phyloP scores from a whole-genome alignment of 768 basidiomycete species.

The Suillus americanus region DNA sequence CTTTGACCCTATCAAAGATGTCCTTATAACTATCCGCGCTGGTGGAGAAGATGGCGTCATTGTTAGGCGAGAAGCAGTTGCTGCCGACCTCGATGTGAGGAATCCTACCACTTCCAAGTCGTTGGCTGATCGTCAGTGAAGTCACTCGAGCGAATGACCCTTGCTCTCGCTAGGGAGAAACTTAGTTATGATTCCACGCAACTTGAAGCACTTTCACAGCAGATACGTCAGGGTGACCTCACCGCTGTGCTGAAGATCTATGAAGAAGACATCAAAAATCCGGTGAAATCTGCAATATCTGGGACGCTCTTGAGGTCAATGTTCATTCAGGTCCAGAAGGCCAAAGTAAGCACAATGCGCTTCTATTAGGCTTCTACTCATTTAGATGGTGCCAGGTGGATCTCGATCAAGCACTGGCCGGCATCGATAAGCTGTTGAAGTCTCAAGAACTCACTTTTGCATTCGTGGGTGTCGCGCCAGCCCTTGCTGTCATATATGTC shows the following conservation, averaged over 20 bases:
- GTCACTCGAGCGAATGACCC: conserved; percentile 92
- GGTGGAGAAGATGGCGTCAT: conserved; percentile 77
- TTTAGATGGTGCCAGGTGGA: conserved; percentile 61
- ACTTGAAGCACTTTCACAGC: conserved; percentile 60
- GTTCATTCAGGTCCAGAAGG: conserved; percentile 93
- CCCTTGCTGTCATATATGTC: conserved; percentile 76
- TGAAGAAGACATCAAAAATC: conserved; percentile 89
- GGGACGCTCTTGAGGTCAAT: conserved; percentile 83
- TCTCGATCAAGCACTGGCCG: conserved; percentile 83
- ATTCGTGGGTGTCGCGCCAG: conserved; percentile 94
- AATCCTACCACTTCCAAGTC: not conserved
- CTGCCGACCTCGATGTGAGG: conserved; percentile 80
- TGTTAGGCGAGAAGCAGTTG: conserved; percentile 77
- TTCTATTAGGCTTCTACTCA: not conserved
- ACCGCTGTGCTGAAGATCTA: conserved; percentile 86
- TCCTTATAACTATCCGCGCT: conserved; percentile 79
- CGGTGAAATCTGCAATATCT: conserved; percentile 73
- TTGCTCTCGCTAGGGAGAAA: conserved; percentile 81
- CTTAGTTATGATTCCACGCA: conserved; percentile 63
- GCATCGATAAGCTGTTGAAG: conserved; percentile 91
- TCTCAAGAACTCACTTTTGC: conserved; percentile 96
- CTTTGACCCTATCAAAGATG: conserved; percentile 79
- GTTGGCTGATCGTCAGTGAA: conserved; percentile 29
- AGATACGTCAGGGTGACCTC: conserved; percentile 78
- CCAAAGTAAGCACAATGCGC: conserved; percentile 57